These are phyloP conservation scores for Sugiyamaella neomexicana DNA, from an alignment of 1,139 yeast genomes.

Conservation along the genomic window DNA sequence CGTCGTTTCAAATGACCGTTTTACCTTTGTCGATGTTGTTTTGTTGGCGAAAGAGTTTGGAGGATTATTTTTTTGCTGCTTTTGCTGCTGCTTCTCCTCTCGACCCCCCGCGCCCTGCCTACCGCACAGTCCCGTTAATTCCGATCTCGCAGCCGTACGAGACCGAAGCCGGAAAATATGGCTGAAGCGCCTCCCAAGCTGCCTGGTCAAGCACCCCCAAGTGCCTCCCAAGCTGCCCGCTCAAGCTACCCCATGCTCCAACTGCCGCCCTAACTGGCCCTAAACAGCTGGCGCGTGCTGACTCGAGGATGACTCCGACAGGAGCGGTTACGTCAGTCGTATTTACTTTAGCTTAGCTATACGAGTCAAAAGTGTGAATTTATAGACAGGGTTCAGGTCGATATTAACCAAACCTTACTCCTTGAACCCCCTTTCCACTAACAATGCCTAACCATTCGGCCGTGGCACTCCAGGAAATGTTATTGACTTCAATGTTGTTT, in stretches of 20 bases:
- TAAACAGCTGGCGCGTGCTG: no score
- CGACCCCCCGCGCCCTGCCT: background rate
- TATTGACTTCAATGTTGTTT: slow-evolving; percentile 69
- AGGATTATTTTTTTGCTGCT: background rate
- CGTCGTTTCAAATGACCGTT: no score
- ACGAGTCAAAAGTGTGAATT: no score
- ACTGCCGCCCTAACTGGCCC: no score
- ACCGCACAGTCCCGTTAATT: background rate
- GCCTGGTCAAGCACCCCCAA: no score
- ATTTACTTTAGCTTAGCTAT: background rate
- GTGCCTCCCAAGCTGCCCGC: no score
- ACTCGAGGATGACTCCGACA: background rate
- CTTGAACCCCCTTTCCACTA: slow-evolving; percentile 79
- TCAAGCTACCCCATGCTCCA: no score
- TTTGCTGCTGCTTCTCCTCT: background rate
- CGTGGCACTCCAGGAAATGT: slow-evolving; percentile 67
- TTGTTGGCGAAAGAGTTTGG: no score
- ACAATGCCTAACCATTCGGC: slow-evolving; percentile 86
- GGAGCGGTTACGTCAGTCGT: background rate
- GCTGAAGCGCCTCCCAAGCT: background rate
- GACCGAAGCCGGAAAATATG: background rate
- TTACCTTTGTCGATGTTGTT: no score
- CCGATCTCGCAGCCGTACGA: background rate
- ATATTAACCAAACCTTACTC: slow-evolving; percentile 47
- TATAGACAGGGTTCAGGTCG: no score